A percentile compares a stretch with the other conserved stretches of the same genome.
Conservation (phyloP, 2,329 filamentous ascomycete genomes). For the Cladosporium phlei region DNA sequence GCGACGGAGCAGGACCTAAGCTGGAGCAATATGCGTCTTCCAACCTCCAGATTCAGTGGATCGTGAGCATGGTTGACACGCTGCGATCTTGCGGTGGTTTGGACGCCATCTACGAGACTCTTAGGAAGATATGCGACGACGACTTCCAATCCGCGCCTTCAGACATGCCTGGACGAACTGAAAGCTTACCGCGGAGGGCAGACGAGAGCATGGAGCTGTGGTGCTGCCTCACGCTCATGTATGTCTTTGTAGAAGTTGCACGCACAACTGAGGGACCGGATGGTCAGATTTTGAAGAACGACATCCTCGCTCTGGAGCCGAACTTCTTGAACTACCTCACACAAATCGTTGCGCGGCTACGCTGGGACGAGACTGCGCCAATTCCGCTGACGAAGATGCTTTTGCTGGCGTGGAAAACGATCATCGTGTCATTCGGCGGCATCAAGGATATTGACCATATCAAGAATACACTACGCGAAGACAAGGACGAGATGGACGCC, state of each 20-base stretch:
- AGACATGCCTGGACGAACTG: conserved; percentile 23
- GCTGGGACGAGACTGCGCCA: conserved; percentile 57
- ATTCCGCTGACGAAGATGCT: conserved; percentile 53
- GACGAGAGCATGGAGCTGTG: conserved; percentile 41
- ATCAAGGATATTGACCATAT: conserved; percentile 66
- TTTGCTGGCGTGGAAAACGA: conserved; percentile 85
- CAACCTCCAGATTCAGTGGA: conserved; percentile 41
- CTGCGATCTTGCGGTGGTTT: conserved; percentile 39
- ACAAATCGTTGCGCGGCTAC: conserved; percentile 47
- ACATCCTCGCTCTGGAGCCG: conserved; percentile 44
- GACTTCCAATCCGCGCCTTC: conserved; percentile 22
- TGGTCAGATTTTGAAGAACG: conserved; percentile 25
- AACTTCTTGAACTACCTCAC: conserved; percentile 68
- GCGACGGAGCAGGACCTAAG: conserved; percentile 25
- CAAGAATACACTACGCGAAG: conserved; percentile 66
- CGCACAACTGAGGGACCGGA: conserved; percentile 26
- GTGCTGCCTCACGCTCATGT: conserved; percentile 47
- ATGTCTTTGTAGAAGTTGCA: conserved; percentile 46
- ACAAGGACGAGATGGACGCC: conserved; percentile 49
- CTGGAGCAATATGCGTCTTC: conserved; percentile 32
- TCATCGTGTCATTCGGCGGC: conserved; percentile 80
- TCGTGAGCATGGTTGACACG: conserved; percentile 41
- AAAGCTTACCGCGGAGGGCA: conserved; percentile 22
- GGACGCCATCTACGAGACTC: conserved; percentile 35
- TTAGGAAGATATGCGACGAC: conserved; percentile 31